These are phyloP conservation scores for Malassezia furfur DNA, from an alignment of 1,284 basidiomycete genomes.

Conservation along the genomic window DNA sequence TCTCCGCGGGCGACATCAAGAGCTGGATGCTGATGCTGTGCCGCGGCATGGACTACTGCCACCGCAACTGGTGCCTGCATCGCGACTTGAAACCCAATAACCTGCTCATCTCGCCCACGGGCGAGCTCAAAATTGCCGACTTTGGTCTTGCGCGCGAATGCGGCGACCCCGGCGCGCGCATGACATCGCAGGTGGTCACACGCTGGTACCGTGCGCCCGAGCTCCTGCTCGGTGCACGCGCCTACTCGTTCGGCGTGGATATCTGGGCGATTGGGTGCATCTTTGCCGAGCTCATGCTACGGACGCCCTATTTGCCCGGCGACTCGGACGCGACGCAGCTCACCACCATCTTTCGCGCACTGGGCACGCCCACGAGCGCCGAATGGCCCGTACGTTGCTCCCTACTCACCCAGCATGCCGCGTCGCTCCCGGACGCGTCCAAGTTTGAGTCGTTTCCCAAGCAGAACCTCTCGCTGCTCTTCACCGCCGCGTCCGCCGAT, in stretches of 20 bases:
- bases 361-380: constrained; percentile 87
- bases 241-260: constrained; percentile 79
- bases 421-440: constrained; percentile 50
- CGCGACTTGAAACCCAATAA: constrained; percentile 98
- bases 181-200: constrained; percentile 98
- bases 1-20: constrained; percentile 91
- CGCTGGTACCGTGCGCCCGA: constrained; percentile 95
- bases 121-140: constrained; percentile 93
- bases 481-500: constrained; percentile 79
- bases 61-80: constrained; percentile 85
- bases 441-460: constrained; percentile 57
- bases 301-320: constrained; percentile 83
- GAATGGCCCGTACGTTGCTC: constrained; percentile 75
- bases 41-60: constrained; percentile 91
- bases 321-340: constrained; percentile 94
- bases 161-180: constrained; percentile 80
- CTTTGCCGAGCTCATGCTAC: constrained; percentile 87
- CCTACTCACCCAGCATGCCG: constrained; percentile 58
- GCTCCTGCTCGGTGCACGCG: constrained; percentile 73
- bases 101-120: constrained; percentile 79
- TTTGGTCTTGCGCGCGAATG: constrained; percentile 96
- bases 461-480: constrained; percentile 69
- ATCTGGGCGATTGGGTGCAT: constrained; percentile 93
- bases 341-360: constrained; percentile 82
- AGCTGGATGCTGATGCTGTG: constrained; percentile 98